Conservation (phyloP, 176 grass and related monocot species). For the Lolium rigidum region DNA sequence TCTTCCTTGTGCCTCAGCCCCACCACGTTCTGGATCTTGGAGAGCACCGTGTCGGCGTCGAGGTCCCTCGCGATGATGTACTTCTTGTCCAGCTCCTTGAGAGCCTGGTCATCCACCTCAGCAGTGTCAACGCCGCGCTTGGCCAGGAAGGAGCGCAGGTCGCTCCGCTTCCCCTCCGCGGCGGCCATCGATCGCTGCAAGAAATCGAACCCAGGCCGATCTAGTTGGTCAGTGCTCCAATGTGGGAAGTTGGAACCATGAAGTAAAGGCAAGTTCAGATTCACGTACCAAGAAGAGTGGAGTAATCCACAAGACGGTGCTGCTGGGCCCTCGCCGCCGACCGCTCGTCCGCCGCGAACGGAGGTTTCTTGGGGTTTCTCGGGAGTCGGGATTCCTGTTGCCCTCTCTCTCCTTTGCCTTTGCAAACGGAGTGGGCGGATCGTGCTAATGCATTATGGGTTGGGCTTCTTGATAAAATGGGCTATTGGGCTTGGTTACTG, state of each 20-base stretch:
- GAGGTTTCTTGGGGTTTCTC: not conserved
- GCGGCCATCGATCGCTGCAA: not conserved
- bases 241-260: not conserved
- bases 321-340: not conserved
- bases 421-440: not conserved
- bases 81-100: conserved; percentile 11
- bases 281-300: no score
- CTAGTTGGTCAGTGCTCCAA: no score
- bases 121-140: not conserved
- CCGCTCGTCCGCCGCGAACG: not conserved
- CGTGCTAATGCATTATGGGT: not conserved
- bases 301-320: not conserved
- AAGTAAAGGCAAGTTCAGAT: not conserved
- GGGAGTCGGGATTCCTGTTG: not conserved
- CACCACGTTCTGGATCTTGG: not conserved
- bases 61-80: conserved; percentile 16
- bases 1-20: not conserved
- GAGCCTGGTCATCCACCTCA: not conserved
- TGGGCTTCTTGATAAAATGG: not conserved
- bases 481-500: not conserved
- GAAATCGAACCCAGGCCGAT: no score
- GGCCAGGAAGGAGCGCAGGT: not conserved
- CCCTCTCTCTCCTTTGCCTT: not conserved
- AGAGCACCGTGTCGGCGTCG: not conserved
- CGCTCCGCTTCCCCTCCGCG: not conserved